These are phyloP conservation scores for Fusarium globosum DNA, from an alignment of 2,329 filamentous ascomycete species.

Conservation along the genomic window DNA sequence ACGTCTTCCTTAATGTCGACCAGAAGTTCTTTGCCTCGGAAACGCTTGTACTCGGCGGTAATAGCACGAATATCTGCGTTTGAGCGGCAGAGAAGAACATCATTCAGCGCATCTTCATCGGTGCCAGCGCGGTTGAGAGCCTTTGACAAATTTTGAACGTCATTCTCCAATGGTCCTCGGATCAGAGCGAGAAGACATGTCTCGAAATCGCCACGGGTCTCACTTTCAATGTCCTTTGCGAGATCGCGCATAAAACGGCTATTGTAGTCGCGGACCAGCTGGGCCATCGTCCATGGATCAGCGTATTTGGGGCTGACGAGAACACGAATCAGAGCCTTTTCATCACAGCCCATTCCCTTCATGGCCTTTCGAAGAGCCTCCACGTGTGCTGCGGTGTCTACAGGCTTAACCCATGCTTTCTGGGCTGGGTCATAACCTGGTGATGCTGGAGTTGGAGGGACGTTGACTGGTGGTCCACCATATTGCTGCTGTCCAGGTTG, in stretches of 20 bases:
- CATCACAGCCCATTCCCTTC: constrained; percentile 52
- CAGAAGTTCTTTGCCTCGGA: constrained; percentile 46
- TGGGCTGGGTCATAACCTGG: constrained; percentile 46
- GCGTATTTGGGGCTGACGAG: constrained; percentile 47
- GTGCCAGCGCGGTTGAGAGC: constrained; percentile 48
- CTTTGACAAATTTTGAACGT: constrained; percentile 47
- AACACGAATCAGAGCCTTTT: constrained; percentile 46
- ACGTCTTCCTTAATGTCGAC: constrained; percentile 49
- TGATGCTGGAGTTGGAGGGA: constrained; percentile 44
- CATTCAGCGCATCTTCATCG: constrained; percentile 50
- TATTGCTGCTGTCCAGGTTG: constrained; percentile 26
- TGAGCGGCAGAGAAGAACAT: constrained; percentile 50
- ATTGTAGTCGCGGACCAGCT: constrained; percentile 49
- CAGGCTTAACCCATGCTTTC: constrained; percentile 37
- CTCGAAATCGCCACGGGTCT: constrained; percentile 48
- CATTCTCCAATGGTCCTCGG: constrained; percentile 48
- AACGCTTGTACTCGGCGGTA: constrained; percentile 43
- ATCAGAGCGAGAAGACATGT: constrained; percentile 47
- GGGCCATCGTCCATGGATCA: constrained; percentile 49
- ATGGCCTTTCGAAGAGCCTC: constrained; percentile 50
- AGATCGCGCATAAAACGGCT: constrained; percentile 49
- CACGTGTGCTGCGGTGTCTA: constrained; percentile 47
- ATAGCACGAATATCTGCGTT: constrained; percentile 53
- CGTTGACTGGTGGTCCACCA: constrained; percentile 11
- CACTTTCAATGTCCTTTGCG: constrained; percentile 49